Percentiles rank a stretch among this genome's conserved stretches.
Conservation (phyloP, 1,284 basidiomycete species). For the Malassezia slooffiae region DNA sequence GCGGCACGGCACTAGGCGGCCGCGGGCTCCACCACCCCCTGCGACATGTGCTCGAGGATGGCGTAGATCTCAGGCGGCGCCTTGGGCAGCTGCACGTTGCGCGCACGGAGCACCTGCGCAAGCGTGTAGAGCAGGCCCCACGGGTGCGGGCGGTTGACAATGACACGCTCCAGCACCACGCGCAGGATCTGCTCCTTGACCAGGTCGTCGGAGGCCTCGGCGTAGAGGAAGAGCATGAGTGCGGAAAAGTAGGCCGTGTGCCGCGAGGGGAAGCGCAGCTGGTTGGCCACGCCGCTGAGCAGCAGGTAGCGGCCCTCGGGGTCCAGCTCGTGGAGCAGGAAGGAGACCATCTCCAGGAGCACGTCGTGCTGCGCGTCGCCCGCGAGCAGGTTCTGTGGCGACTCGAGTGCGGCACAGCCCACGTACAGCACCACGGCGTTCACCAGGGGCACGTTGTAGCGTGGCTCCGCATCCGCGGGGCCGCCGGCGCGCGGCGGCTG, state of each 20-base stretch:
- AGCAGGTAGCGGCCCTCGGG: constrained; percentile 94
- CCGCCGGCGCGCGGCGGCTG: constrained; percentile 11
- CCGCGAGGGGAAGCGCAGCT: constrained; percentile 58
- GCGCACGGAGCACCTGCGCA: constrained; percentile 62
- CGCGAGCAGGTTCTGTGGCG: constrained; percentile 55
- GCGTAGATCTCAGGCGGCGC: constrained; percentile 41
- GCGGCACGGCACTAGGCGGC: not conserved
- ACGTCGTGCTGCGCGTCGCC: constrained; percentile 69
- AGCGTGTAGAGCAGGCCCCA: constrained; percentile 91
- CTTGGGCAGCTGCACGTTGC: constrained; percentile 24
- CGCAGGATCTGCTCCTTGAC: constrained; percentile 83
- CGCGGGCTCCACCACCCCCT: constrained; percentile 10
- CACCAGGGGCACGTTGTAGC: constrained; percentile 76
- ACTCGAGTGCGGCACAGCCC: constrained; percentile 65
- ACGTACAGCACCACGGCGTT: constrained; percentile 92
- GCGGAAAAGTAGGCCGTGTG: constrained; percentile 65
- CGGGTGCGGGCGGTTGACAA: constrained; percentile 89
- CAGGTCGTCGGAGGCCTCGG: constrained; percentile 58
- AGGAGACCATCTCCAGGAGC: constrained; percentile 61
- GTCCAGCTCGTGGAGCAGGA: constrained; percentile 71
- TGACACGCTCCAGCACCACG: constrained; percentile 81
- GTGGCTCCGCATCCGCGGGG: constrained; percentile 52
- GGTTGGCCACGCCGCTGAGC: constrained; percentile 76
- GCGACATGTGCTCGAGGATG: constrained; percentile 38
- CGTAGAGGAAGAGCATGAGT: constrained; percentile 74